A percentile compares a stretch with the other conserved stretches of the same genome.
phyloP scores from a whole-genome alignment of 495 filamentous ascomycete species.

The Aspergillus diversus region DNA sequence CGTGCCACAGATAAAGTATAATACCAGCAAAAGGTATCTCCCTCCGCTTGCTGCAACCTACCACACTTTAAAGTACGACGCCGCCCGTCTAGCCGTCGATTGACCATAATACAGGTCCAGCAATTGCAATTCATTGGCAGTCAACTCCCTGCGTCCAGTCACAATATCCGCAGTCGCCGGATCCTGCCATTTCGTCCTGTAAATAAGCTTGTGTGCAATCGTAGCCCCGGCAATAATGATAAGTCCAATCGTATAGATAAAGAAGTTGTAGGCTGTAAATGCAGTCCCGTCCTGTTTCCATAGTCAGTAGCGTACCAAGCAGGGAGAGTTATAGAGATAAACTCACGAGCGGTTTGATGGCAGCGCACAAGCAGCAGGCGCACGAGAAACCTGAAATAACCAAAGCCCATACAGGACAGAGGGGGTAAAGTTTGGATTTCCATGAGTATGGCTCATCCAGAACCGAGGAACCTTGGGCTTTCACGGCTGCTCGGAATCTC shows the following conservation, averaged over 20 bases:
- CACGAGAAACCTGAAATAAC: conserved; percentile 4
- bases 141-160: conserved; percentile 24
- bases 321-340: neutral
- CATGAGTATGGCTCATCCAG: conserved; percentile 6
- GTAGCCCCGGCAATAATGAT: conserved; percentile 8
- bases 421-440: conserved; percentile 13
- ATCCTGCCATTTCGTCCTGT: conserved; percentile 26
- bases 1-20: no score
- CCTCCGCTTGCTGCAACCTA: no score
- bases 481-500: conserved; percentile 15
- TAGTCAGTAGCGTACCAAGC: neutral
- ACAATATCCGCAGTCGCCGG: conserved; percentile 29
- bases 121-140: conserved; percentile 24
- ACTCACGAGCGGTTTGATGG: conserved; percentile 13
- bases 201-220: conserved; percentile 27
- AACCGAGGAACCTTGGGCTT: conserved; percentile 11
- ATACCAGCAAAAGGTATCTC: no score
- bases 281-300: neutral
- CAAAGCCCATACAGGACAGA: conserved; percentile 5
- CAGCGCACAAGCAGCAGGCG: neutral
- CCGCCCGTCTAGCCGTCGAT: neutral
- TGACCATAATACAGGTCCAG: conserved; percentile 29
- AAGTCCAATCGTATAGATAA: conserved; percentile 18
- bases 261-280: conserved; percentile 24
- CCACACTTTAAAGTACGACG: no score